phyloP scores from a whole-genome alignment of 2,329 filamentous ascomycete species.

The Pseudopithomyces chartarum region DNA sequence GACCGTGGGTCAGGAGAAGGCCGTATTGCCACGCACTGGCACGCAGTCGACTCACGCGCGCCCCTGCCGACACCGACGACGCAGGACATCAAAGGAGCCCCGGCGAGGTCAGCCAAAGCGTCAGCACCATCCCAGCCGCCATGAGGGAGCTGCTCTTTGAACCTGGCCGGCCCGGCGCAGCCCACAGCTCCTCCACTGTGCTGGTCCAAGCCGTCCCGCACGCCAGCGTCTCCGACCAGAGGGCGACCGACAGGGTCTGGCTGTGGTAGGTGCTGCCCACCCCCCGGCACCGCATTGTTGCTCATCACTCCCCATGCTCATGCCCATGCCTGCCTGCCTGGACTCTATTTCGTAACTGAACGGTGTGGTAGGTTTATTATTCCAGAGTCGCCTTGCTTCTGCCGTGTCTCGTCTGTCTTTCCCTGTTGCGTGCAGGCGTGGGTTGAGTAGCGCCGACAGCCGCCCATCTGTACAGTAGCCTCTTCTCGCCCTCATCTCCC shows the following conservation, averaged over 20 bases:
- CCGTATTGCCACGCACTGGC: constrained; percentile 35
- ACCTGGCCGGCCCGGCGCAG: constrained; percentile 40
- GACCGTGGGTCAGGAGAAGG: constrained; percentile 38
- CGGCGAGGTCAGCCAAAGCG: constrained; percentile 18
- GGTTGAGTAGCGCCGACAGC: constrained; percentile 42
- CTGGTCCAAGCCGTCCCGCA: constrained; percentile 48
- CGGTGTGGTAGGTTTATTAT: constrained; percentile 41
- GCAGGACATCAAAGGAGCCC: constrained; percentile 11
- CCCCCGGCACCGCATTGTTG: constrained; percentile 40
- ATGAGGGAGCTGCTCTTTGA: constrained; percentile 10
- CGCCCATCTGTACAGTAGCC: constrained; percentile 43
- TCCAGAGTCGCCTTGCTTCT: constrained; percentile 44
- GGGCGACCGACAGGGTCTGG: constrained; percentile 41
- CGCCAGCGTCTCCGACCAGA: constrained; percentile 42
- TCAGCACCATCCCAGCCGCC: constrained; percentile 2
- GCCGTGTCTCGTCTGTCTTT: constrained; percentile 47
- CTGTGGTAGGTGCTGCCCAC: constrained; percentile 37
- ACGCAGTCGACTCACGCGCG: constrained; percentile 10
- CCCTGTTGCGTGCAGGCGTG: constrained; percentile 44
- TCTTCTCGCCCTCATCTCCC: constrained; percentile 42
- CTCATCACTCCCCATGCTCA: constrained; percentile 37
- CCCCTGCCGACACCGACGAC: neutral
- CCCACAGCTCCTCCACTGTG: constrained; percentile 41
- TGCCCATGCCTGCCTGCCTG: constrained; percentile 38
- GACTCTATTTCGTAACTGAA: constrained; percentile 38